These are phyloP conservation scores for Discostella stelligeroides DNA, from an alignment of 108 stramenopile genomes.

Conservation along the genomic window DNA sequence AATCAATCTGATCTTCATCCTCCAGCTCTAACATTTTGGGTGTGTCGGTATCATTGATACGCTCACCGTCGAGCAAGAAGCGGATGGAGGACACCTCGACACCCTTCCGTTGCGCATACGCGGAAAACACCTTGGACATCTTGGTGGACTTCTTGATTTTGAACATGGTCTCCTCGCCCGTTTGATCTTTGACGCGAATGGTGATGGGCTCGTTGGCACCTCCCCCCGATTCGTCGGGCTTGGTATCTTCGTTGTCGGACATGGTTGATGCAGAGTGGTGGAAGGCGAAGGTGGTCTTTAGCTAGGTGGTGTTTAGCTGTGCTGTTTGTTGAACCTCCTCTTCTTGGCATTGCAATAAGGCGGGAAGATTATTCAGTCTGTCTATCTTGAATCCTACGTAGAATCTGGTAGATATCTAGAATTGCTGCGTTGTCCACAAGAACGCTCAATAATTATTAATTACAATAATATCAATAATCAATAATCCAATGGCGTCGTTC, in stretches of 20 bases:
- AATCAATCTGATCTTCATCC: slow-evolving; percentile 88
- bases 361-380: too few species aligned
- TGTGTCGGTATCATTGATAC: slow-evolving; percentile 56
- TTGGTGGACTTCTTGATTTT: slow-evolving; percentile 84
- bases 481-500: slow-evolving; percentile 6
- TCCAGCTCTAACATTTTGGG: slow-evolving; percentile 79
- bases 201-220: slow-evolving; percentile 40
- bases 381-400: too few species aligned
- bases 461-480: too few species aligned
- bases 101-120: slow-evolving; percentile 77
- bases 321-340: too few species aligned
- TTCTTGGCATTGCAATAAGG: too few species aligned
- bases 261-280: slow-evolving; percentile 12
- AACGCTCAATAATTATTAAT: too few species aligned
- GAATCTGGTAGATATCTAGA: too few species aligned
- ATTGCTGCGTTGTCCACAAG: too few species aligned
- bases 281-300: background rate
- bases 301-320: background rate
- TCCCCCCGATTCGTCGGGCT: slow-evolving; percentile 14
- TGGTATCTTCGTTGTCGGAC: slow-evolving; percentile 42
- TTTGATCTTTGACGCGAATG: slow-evolving; percentile 57
- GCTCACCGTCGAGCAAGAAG: slow-evolving; percentile 81
- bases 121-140: slow-evolving; percentile 74
- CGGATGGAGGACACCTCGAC: slow-evolving; percentile 59
- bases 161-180: slow-evolving; percentile 80